Percentiles rank a stretch among this genome's conserved stretches.
Conservation (phyloP, 805 yeast genomes). For the Zygotorulaspora florentina region DNA sequence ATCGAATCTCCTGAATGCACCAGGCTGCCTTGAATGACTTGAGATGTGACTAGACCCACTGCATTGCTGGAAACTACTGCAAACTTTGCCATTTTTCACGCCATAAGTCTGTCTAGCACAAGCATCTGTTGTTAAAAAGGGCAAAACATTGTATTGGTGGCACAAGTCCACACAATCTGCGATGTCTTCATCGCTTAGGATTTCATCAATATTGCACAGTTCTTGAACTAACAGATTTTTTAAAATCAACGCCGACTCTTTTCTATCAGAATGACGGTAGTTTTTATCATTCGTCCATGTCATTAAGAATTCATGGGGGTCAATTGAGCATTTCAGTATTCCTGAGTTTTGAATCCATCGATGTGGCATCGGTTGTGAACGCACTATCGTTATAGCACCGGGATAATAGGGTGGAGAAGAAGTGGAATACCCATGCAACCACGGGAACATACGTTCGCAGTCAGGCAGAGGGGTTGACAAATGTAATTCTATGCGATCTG, state of each 20-base stretch:
- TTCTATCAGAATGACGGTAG: constrained; percentile 20
- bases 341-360: constrained; percentile 36
- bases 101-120: constrained; percentile 21
- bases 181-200: constrained; percentile 30
- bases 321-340: constrained; percentile 51
- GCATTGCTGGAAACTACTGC: constrained; percentile 8
- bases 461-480: constrained; percentile 47
- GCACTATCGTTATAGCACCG: constrained; percentile 36
- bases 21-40: constrained; percentile 47
- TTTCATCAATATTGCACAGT: constrained; percentile 4
- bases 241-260: constrained; percentile 23
- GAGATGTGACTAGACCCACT: not conserved
- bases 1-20: constrained; percentile 77
- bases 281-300: constrained; percentile 44
- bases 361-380: constrained; percentile 22
- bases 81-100: constrained; percentile 9
- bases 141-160: constrained; percentile 31
- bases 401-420: constrained; percentile 51
- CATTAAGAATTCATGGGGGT: constrained; percentile 49
- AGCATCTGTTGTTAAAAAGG: constrained; percentile 43
- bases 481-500: constrained; percentile 12
- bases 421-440: constrained; percentile 78
- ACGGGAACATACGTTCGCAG: constrained; percentile 72
- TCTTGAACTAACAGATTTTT: constrained; percentile 9
- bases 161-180: constrained; percentile 18